Conservation (phyloP, 768 basidiomycete genomes). For the Sporobolomyces roseus region DNA sequence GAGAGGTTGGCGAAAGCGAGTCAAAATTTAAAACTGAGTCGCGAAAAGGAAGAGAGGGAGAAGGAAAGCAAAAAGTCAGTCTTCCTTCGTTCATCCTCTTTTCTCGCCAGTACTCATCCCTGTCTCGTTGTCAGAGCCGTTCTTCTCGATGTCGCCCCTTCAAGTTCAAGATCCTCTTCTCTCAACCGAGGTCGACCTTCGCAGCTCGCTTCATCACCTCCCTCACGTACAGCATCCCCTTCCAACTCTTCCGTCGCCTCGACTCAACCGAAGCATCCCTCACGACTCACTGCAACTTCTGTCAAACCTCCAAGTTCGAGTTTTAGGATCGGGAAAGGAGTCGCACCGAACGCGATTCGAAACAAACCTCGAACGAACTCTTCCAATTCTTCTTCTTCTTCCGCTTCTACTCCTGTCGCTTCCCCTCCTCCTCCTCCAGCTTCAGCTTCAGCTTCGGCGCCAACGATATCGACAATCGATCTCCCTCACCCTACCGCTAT, state of each 20-base stretch:
- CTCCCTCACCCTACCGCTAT: not conserved
- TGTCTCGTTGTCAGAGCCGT: conserved; percentile 17
- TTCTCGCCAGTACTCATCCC: not conserved
- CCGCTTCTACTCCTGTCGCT: not conserved
- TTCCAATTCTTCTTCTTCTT: not conserved
- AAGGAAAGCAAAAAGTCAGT: conserved; percentile 27
- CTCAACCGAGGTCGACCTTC: no score
- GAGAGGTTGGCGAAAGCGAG: conserved; percentile 4
- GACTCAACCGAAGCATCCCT: conserved; percentile 4
- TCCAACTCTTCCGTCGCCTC: not conserved
- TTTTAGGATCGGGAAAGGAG: conserved; percentile 38
- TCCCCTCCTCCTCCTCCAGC: not conserved
- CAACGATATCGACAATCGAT: no score
- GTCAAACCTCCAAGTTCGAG: conserved; percentile 12
- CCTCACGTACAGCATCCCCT: conserved; percentile 19
- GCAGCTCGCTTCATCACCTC: conserved; percentile 10
- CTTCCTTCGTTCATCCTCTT: not conserved
- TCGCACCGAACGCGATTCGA: not conserved
- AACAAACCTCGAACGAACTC: not conserved
- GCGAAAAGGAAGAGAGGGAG: conserved; percentile 29
- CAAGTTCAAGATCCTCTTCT: no score
- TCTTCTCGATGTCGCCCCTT: conserved; percentile 16
- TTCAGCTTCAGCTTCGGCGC: not conserved
- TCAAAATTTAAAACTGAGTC: conserved; percentile 4
- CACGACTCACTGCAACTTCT: conserved; percentile 19